Evolutionary conservation across 148 eudicot species (phyloP), one percentile per base, ranked within the genome.

Genomic region (Nepenthes gracilis): DNA sequence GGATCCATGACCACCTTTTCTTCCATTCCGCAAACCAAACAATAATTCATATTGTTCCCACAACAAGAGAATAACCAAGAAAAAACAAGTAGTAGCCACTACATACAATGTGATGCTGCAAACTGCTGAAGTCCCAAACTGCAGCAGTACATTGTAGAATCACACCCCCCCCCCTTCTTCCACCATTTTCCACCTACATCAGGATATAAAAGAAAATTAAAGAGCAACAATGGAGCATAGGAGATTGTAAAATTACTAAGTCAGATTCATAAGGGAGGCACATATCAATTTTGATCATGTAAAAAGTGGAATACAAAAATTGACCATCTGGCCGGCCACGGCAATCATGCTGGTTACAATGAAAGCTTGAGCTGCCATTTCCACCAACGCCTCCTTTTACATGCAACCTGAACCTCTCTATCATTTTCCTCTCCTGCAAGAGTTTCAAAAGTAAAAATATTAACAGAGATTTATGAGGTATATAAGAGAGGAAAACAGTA

Each of bases 141-240:
- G 77, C 43, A 48, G 85, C 62, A 47, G 85, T 80, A 70, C 96
- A 92, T 70, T 73, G 86, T 60, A 92, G 66, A 49, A 88, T 83
- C 63, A 92, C 98, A 67, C 96, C 98, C 76, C 98, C 98, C 78
- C 96, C 98, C 76, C 98, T 85, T 36, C 86, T 96, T 64, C 98
- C 98, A 88, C 69, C 70, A 80, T 63, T 4, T 66, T 60, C 47
- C 13, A 40, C 45, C 45, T 40, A 10, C 36, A 43, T 13, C 47
- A 57, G 35, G 64, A 36, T 45, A 60, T 33, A 33, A 11, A 60
- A 33, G 14, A 2, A 61, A 61, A 32, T 11, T 4, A 23, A 23
- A 23, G 23, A 23, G 23, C 23, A 23, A 23, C 23, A 23, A 23
- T 23, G 63, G 37, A 58, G 53, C 47, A 64, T 43, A 11, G 37